Conservation (phyloP, 805 yeast genomes). For the Nakazawaea molendinolei region DNA sequence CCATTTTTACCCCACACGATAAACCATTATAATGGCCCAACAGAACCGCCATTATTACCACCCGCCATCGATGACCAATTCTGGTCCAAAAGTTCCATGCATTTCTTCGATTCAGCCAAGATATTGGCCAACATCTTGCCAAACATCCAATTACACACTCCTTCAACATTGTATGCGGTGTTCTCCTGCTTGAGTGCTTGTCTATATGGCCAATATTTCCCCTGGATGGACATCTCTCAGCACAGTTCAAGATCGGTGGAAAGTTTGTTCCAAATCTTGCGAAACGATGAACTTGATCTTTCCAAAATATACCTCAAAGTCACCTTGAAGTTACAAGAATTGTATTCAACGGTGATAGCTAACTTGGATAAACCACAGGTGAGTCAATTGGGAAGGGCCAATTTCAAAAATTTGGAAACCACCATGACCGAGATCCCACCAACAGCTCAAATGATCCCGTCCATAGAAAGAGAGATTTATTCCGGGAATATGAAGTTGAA, state of each 20-base stretch:
- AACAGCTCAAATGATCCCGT: too few relatives aligned
- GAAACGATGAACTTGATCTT: background rate
- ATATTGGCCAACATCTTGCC: background rate
- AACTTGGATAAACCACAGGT: background rate
- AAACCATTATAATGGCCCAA: background rate
- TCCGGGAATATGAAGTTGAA: too few relatives aligned
- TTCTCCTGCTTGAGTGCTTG: background rate
- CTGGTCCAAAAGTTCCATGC: background rate
- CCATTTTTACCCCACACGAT: constrained; percentile 1
- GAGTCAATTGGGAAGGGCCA: background rate
- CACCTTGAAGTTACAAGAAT: background rate
- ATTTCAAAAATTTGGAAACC: constrained; percentile 1
- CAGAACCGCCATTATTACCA: constrained; percentile 1
- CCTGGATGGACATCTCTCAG: background rate
- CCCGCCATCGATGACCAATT: background rate
- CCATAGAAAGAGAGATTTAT: too few relatives aligned
- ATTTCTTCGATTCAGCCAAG: background rate
- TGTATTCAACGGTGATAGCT: background rate
- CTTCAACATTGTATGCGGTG: background rate
- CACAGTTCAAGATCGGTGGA: background rate
- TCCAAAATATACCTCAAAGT: background rate
- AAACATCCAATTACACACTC: background rate
- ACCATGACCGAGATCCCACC: too few relatives aligned
- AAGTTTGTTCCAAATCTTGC: background rate
- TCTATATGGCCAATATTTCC: background rate